These are phyloP conservation scores for Camellia japonica DNA, from an alignment of 148 eudicot species.

Conservation along the genomic window DNA sequence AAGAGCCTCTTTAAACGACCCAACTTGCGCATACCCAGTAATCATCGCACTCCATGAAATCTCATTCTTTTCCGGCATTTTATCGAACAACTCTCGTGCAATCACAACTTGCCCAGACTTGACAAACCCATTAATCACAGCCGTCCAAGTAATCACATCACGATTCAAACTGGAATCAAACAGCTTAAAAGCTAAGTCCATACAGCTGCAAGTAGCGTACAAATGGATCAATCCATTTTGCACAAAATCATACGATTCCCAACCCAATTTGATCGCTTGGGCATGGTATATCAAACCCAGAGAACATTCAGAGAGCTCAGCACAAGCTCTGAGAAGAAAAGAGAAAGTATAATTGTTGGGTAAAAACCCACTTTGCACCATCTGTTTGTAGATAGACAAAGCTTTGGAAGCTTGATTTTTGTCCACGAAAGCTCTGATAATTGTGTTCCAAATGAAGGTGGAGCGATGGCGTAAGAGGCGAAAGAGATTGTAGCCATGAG, in stretches of 20 bases:
- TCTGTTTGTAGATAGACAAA: constrained; percentile 38
- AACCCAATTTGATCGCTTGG: constrained; percentile 55
- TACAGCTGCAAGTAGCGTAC: constrained; percentile 41
- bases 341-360: constrained; percentile 79
- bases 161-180: constrained; percentile 41
- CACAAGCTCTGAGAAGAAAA: constrained; percentile 54
- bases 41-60: constrained; percentile 74
- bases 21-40: constrained; percentile 57
- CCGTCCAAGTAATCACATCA: constrained; percentile 78
- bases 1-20: constrained; percentile 51
- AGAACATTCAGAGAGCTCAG: constrained; percentile 30
- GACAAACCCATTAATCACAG: constrained; percentile 63
- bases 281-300: constrained; percentile 48
- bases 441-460: constrained; percentile 55
- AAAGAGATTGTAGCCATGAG: constrained; percentile 45
- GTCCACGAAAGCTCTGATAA: constrained; percentile 45
- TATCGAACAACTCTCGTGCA: constrained; percentile 66
- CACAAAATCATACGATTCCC: constrained; percentile 77
- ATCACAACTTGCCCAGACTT: constrained; percentile 39
- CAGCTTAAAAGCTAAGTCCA: constrained; percentile 38
- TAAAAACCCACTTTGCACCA: constrained; percentile 35
- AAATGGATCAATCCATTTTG: constrained; percentile 75
- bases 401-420: constrained; percentile 31
- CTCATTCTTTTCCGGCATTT: constrained; percentile 69
- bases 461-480: constrained; percentile 39